Evolutionary conservation across 148 eudicot genomes (phyloP), one percentile per base, ranked within the genome.

Genomic region (Linanthus parryae): DNA sequence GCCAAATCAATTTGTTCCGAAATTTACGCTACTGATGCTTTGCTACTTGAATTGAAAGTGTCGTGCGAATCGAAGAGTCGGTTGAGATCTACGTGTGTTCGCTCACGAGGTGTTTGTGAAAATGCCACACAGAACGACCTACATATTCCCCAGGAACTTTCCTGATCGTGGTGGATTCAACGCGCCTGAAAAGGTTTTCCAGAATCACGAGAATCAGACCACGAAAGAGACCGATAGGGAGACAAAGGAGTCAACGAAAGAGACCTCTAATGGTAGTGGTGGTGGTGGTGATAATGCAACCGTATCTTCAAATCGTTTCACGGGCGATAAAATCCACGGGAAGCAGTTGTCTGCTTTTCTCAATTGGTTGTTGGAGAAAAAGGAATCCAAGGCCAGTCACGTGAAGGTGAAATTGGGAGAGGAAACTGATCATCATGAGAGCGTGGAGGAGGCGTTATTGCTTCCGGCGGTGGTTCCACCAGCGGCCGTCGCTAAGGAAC

Each of bases 81-180:
- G n/a, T n/a, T n/a, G 51, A 44, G 62, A 17, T 14, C 14, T 38
- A 26, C 21, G 11, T 46, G 39, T 47, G 11, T 11, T 47, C 36
- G 63, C 18, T 61, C 68, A 47, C 68, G 48, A 16, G 61, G 22
- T 7, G 39, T 2, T 28, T 22, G 65, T 51, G 50, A 50, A 41
- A 61, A 64, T 64, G 68, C 61, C 68, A 24, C 68, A 64, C 25
- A 58, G 92, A 68, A 69, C 85, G 26, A 80, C 97, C 4, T 90
- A 90, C 83, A 44, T 90, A 58, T 90, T 90, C 61, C 95, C 95
- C 11, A 60, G 97, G 77, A 83, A 81, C 59, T 83, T 83, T 64
- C 81, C 79, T 40, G 85, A 78, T 24, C 49, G 73, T 29, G 71
- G 61, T 31, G 56, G 54, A 18, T 62, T 52, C 8, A 59, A 62